Percentiles rank a stretch among this genome's conserved stretches.
Conservation (phyloP, 1,139 yeast genomes). For the Debaryomyces udenii region DNA sequence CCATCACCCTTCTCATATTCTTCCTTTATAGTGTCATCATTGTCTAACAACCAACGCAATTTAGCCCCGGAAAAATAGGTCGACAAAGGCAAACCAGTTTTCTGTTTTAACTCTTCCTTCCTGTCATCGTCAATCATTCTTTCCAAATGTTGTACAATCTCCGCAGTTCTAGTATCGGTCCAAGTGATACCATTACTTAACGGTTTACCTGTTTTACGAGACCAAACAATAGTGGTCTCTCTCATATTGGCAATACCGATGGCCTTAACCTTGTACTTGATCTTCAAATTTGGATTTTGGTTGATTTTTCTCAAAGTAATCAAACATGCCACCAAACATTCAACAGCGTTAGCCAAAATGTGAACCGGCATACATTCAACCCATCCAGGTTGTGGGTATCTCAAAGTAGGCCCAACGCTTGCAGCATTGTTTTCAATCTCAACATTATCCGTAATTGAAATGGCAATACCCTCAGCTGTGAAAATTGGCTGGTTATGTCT, state of each 20-base stretch:
- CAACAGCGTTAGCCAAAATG: constrained; percentile 79
- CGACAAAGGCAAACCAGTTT: constrained; percentile 85
- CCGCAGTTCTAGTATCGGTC: constrained; percentile 90
- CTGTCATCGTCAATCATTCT: constrained; percentile 60
- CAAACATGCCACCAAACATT: constrained; percentile 69
- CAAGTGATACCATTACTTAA: constrained; percentile 89
- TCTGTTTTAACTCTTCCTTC: constrained; percentile 60
- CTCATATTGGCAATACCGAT: constrained; percentile 95
- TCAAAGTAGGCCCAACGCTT: constrained; percentile 66
- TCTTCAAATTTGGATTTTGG: constrained; percentile 50
- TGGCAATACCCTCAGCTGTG: constrained; percentile 75
- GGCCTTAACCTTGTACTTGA: constrained; percentile 59
- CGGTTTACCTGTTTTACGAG: constrained; percentile 79
- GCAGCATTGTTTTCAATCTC: constrained; percentile 63
- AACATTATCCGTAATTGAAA: constrained; percentile 57
- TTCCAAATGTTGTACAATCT: constrained; percentile 67
- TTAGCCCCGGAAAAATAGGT: constrained; percentile 93
- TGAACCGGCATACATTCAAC: constrained; percentile 93
- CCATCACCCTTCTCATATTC: constrained; percentile 76
- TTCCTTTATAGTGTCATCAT: constrained; percentile 66
- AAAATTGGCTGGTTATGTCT: constrained; percentile 61
- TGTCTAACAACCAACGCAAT: constrained; percentile 86
- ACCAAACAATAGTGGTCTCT: constrained; percentile 93
- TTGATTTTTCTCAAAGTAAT: constrained; percentile 60
- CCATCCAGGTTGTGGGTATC: constrained; percentile 86